Percentiles rank a stretch among this genome's conserved stretches.
Conservation (phyloP, 1,139 yeast genomes). For the Torulaspora globosa region DNA sequence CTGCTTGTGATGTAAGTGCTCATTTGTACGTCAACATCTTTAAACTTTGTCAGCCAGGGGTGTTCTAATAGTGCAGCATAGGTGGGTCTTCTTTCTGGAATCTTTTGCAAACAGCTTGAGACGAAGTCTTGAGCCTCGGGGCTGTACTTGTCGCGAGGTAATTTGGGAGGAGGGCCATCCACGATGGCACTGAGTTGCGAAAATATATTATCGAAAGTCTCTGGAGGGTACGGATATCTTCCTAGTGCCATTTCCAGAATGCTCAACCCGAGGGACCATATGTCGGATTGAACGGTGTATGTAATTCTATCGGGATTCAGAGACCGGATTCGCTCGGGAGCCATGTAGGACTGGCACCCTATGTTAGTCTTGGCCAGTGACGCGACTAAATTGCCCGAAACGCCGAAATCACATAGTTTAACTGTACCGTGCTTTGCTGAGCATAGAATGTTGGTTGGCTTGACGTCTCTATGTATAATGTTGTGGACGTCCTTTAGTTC, state of each 20-base stretch:
- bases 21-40: conserved; percentile 41
- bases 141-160: conserved; percentile 57
- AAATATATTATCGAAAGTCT: conserved; percentile 82
- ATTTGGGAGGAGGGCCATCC: conserved; percentile 88
- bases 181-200: conserved; percentile 94
- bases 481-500: conserved; percentile 85
- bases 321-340: conserved; percentile 90
- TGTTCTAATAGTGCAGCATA: conserved; percentile 69
- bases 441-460: conserved; percentile 90
- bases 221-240: conserved; percentile 91
- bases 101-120: conserved; percentile 70
- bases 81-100: conserved; percentile 78
- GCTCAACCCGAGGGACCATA: conserved; percentile 92
- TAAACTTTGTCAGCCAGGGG: conserved; percentile 70
- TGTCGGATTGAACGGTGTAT: conserved; percentile 90
- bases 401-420: conserved; percentile 95
- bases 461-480: conserved; percentile 94
- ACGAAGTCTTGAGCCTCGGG: conserved; percentile 82
- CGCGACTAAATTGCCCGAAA: conserved; percentile 90
- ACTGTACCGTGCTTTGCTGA: conserved; percentile 74
- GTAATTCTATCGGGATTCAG: conserved; percentile 62
- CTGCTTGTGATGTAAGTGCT: conserved; percentile 38
- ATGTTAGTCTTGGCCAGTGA: conserved; percentile 93
- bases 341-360: conserved; percentile 99
- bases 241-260: conserved; percentile 89